phyloP scores from a whole-genome alignment of 352 stramenopile genomes.

The Phytophthora citricola region DNA sequence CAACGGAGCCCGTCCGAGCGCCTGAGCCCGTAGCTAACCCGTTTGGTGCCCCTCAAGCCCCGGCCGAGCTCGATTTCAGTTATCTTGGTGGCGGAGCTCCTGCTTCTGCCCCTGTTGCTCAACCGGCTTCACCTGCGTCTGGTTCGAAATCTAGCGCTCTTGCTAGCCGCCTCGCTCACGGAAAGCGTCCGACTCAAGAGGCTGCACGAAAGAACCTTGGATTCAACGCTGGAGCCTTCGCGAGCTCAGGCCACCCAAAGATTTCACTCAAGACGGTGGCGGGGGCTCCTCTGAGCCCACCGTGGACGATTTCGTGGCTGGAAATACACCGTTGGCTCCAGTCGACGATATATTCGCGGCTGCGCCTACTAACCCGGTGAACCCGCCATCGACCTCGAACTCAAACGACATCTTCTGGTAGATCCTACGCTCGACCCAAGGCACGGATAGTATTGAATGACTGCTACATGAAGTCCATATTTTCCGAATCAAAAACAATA shows the following conservation, averaged over 20 bases:
- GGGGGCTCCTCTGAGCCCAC: conserved; percentile 34
- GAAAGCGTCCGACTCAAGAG: conserved; percentile 76
- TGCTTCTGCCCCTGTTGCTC: conserved; percentile 9
- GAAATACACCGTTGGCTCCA: conserved; percentile 25
- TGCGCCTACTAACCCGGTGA: conserved; percentile 16
- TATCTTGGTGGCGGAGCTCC: conserved; percentile 21
- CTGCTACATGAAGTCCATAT: neutral
- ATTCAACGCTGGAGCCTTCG: conserved; percentile 66
- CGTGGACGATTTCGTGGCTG: conserved; percentile 63
- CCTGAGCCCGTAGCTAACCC: conserved; percentile 24
- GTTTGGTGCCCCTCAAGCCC: conserved; percentile 21
- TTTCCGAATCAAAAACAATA: neutral
- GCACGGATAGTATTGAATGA: neutral
- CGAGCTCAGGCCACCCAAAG: conserved; percentile 36
- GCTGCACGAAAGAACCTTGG: conserved; percentile 64
- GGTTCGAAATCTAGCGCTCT: conserved; percentile 65
- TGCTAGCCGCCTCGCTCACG: conserved; percentile 63
- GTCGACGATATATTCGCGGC: conserved; percentile 32
- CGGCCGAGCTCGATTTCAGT: conserved; percentile 31
- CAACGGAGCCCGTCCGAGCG: conserved; percentile 17
- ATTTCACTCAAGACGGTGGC: conserved; percentile 74
- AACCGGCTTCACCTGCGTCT: conserved; percentile 24
- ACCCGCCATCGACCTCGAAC: conserved; percentile 12
- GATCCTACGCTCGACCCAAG: conserved; percentile 1
- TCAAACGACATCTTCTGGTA: conserved; percentile 46